Base-by-base conservation (phyloP, 148 eudicot species). In the Heliosperma pusillum region DNA sequence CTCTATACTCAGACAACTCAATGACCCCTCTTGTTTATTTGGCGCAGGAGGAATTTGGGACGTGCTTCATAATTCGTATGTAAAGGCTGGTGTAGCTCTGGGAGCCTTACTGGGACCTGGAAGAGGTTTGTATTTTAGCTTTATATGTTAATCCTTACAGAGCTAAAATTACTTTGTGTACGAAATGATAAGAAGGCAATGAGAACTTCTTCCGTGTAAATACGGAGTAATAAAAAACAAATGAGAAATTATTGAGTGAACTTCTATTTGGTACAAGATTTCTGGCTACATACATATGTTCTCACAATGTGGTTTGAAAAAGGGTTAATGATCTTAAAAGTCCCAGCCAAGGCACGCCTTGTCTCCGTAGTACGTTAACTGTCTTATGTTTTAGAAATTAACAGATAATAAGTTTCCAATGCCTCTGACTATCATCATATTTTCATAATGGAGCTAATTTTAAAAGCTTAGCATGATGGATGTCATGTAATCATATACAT, bases 51-150 rank as follows among this genome's bases (percentile, higher is more conserved):
- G 91, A 62, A 4, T 91, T 10, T 80, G 88, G 88, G 96, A 90
- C 72, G 65, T 87, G 27, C 89, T 94, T 77, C 98, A 94, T 74
- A 89, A 89, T 83, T 84, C 95, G 0, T 88, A 91, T 78, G 88
- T 94, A 72, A 91, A 94, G 84, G 95, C 91, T 75, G 89, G 83
- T 74, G 70, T 94, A 73, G 91, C 98, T 80, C 67, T 91, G 82
- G 97, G 91, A 50, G 89, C 98, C 69, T 80, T 91, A 73, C 77
- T 94, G 80, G 97, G 98, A 64, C 98, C 98, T 50, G 98, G 98
- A 80, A 86, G 93, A 91, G 98, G 98, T 94, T 72, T 50, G 89
- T 50, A 78, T 52, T 61, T 56, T 26, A 9, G 56, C 71, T 69
- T 55, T 65, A 21, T 57, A 29, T 50, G 33, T 9, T 25, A 30